Evolutionary conservation across 108 stramenopile genomes (phyloP), one percentile per base, ranked within the genome.

Genomic region (Nannochloropsis salina): DNA sequence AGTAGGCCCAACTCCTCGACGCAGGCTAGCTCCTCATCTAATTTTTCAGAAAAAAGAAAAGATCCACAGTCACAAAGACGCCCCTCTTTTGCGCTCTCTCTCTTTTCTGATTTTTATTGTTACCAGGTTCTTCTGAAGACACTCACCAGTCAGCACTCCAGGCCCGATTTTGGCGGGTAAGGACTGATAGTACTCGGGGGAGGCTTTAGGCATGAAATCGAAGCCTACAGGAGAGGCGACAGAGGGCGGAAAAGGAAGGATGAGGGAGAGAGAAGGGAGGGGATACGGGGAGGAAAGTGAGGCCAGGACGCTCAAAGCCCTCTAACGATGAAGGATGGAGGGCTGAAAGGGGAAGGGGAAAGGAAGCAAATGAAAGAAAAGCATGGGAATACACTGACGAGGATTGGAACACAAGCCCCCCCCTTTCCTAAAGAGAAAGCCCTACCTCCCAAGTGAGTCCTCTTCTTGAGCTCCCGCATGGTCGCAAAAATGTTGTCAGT

Each of bases 401-500:
- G 47, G 47, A 51, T 10, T 0, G 1, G 12, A 15, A 51, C 31
- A 31, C 31, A 31, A 31, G 31, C 31, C 31, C 31, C 31, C 31
- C 31, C 31, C 31, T 1, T 31, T 31, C 31, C 31, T 31, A 0
- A 31, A 31, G 31, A 31, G 31, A 31, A 31, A 31, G 31, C 10
- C 47, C 15, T 1, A 51, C 47, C 47, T 51, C 47, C 47, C 15
- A 51, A 10, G 47, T 51, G 47, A 10, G 47, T 51, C 47, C 47
- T 51, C 15, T 15, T 51, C 15, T 51, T 51, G 12, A 51, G 47
- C 47, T 51, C 47, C 44, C 84, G 45, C 85, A 96, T 90, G 80
- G 95, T 95, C 3, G 87, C 84, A 82, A 96, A 93, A 41, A 96
- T 95, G 84, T 95, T 94, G 61, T 92, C 85, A 1, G 94, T 94